Evolutionary conservation across 176 grass and related monocot genomes (phyloP).

Genomic region (Aegilops tauschii): DNA sequence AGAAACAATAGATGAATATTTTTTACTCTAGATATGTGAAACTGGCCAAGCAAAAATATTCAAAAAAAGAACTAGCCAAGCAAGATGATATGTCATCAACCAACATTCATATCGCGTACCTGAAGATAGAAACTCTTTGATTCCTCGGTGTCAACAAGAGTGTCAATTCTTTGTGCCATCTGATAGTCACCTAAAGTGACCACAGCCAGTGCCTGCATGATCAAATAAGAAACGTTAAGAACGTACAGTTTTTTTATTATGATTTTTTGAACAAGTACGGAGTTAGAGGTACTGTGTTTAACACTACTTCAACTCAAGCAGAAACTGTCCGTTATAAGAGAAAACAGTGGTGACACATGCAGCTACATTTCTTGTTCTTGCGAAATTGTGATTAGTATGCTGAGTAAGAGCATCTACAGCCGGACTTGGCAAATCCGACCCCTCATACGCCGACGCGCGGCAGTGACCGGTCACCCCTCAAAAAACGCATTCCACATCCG

Average conservation of each 20-base stretch:
- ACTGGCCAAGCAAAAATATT: not conserved
- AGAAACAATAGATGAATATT: not conserved
- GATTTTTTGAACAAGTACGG: not conserved
- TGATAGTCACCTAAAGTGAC: slow-evolving; percentile 96
- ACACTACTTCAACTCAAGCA: not conserved
- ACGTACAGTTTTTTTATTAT: not conserved
- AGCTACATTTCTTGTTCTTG: not conserved
- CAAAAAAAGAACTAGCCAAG: not conserved
- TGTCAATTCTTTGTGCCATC: slow-evolving; percentile 98
- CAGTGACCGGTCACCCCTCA: too few relatives aligned
- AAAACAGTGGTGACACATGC: not conserved
- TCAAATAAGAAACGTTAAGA: slow-evolving; percentile 20
- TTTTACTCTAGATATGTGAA: not conserved
- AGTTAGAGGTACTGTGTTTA: slow-evolving; percentile 14
- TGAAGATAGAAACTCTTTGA: slow-evolving; percentile 98
- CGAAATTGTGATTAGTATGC: not conserved
- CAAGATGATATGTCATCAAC: slow-evolving; percentile 16
- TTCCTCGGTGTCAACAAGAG: slow-evolving; percentile 85
- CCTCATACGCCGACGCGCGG: too few relatives aligned
- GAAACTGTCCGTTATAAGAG: slow-evolving; percentile 8
- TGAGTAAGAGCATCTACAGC: not conserved
- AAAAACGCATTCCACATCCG: too few relatives aligned
- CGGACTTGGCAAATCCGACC: too few relatives aligned
- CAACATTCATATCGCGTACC: slow-evolving; percentile 31
- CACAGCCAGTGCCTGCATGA: slow-evolving; percentile 79